Base-by-base conservation (phyloP, 1,284 basidiomycete genomes). In the Anthracocystis panici-leucophaei region DNA sequence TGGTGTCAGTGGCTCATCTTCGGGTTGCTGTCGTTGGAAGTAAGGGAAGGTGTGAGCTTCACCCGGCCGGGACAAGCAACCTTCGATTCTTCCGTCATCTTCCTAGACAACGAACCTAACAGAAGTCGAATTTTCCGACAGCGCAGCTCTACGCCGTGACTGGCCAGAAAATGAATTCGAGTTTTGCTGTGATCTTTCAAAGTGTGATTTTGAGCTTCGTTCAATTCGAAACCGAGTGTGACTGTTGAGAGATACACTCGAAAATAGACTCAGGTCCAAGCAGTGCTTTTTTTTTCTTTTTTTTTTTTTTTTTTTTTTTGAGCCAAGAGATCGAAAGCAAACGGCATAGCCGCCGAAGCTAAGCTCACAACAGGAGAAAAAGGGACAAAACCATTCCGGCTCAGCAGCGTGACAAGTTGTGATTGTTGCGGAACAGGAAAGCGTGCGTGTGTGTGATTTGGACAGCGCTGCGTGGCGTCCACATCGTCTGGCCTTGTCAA, bases 401-500 rank as follows among this genome's bases (percentile, higher is more conserved):
- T 57, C 55, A 57, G 33, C 55, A 48, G 44, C 29, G 10, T 35
- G 20, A 40, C 16, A 41, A 33, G 20, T 20, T 51, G 57, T 51
- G 27, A 50, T 50, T 51, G 45, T 38, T 41, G 41, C 49, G 45
- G 2, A 18, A 46, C 23, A 20, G 10, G 29, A 27, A 10, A 14
- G 11, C 44, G 31, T 25, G 45, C n/a, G 46, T 48, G 45, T 38
- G 45, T 45, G 38, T 48, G 41, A 27, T 57, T 41, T 56, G 27
- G 41, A 42, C 46, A 31, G 31, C 18, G 25, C 46, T 33, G 38
- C 25, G 25, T 59, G 52, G 49, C 45, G 57, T 63, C 51, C 48
- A 69, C 66, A 63, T 69, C 60, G 60, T 64, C 60, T 63, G 66
- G 35, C 46, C 33, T 3, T 57, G 46, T 57, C 56, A 49, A 41